Percentiles rank a stretch among this genome's conserved stretches.
These are phyloP conservation scores for Lactarius sanguifluus DNA, from an alignment of 768 basidiomycete genomes.

Conservation along the genomic window DNA sequence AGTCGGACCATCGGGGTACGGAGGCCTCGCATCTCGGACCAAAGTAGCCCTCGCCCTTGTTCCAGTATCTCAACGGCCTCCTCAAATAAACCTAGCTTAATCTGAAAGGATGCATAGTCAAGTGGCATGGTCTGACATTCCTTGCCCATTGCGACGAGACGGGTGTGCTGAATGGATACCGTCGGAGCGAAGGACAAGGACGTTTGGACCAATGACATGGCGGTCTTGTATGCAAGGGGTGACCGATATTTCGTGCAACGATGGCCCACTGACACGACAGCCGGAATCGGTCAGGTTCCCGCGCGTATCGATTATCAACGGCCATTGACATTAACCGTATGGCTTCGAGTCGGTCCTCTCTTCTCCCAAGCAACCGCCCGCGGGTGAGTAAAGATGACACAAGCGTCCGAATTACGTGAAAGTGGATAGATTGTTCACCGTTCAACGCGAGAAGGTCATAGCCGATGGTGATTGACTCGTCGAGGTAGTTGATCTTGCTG, in stretches of 20 bases:
- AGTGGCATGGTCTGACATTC: neutral
- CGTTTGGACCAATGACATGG: neutral
- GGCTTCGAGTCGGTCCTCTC: neutral
- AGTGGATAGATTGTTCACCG: neutral
- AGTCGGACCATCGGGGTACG: neutral
- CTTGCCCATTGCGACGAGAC: neutral
- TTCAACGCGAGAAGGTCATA: neutral
- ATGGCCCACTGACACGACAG: neutral
- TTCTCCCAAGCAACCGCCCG: neutral
- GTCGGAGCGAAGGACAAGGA: neutral
- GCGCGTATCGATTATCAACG: neutral
- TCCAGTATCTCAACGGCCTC: constrained; percentile 16
- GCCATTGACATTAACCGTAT: neutral
- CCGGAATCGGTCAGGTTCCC: neutral
- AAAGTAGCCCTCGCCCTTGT: constrained; percentile 6
- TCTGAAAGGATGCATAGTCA: constrained; percentile 15
- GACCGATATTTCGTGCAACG: neutral
- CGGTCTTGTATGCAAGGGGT: neutral
- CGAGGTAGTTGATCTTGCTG: neutral
- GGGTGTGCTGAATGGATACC: neutral
- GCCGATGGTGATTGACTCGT: neutral
- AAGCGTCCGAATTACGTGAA: rapidly evolving
- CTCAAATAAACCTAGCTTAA: constrained; percentile 3
- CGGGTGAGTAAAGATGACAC: neutral
- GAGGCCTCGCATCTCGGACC: constrained; percentile 15